A percentile compares a stretch with the other conserved stretches of the same genome.
Evolutionary conservation across 306 rosid species (phyloP).

Genomic region (Macrotyloma uniflorum): DNA sequence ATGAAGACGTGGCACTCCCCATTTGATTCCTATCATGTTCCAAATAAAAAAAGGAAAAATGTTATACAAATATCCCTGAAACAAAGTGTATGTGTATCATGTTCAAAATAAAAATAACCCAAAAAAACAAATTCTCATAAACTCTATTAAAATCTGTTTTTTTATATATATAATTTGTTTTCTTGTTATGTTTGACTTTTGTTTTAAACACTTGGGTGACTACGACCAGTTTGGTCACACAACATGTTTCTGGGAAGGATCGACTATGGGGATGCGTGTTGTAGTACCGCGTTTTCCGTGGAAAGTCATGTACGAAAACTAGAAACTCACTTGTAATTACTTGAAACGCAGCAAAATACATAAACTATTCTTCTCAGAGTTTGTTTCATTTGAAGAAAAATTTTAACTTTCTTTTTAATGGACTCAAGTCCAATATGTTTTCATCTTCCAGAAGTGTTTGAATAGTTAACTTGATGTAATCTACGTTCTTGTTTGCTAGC

Average conservation of each 20-base stretch:
- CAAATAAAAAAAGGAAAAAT: too few species aligned
- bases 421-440: neutral
- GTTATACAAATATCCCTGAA: too few species aligned
- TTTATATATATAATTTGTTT: neutral
- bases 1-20: neutral
- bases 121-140: too few species aligned
- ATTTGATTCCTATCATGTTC: neutral
- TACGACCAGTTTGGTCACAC: constrained; percentile 24
- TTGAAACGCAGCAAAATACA: neutral
- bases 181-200: constrained; percentile 4
- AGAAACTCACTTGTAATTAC: constrained; percentile 36
- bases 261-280: constrained; percentile 1
- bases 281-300: neutral
- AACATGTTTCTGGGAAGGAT: constrained; percentile 55
- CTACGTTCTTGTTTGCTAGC: neutral
- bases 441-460: neutral
- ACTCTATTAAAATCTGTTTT: neutral
- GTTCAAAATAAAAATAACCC: neutral
- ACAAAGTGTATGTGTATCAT: too few species aligned
- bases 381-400: neutral
- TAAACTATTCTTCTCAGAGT: neutral
- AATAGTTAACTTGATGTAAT: neutral
- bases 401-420: neutral
- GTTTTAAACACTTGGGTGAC: neutral
- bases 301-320: constrained; percentile 25